These are phyloP conservation scores for Bryoglossum gracile DNA, from an alignment of 495 filamentous ascomycete genomes.

Conservation along the genomic window DNA sequence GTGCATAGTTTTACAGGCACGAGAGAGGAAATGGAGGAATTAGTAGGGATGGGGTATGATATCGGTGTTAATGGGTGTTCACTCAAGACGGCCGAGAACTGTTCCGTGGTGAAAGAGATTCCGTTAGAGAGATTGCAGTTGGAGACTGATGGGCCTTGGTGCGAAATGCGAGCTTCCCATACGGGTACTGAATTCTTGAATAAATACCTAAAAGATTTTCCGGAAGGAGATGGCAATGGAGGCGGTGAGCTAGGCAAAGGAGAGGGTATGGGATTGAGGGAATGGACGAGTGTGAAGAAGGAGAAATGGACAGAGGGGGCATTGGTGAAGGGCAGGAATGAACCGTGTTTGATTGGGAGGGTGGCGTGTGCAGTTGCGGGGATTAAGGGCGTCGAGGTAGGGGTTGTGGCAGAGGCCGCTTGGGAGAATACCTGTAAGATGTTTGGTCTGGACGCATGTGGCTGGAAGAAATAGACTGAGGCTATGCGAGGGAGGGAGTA, in stretches of 20 bases:
- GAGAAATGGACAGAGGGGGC: conserved; percentile 79
- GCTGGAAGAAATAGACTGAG: too few relatives aligned
- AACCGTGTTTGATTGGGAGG: conserved; percentile 72
- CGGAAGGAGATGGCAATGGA: background rate
- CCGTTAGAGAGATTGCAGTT: conserved; percentile 64
- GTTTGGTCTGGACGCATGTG: conserved; percentile 70
- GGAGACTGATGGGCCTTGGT: conserved; percentile 78
- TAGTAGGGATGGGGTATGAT: conserved; percentile 57
- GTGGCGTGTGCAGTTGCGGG: conserved; percentile 82
- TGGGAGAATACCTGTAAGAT: conserved; percentile 79
- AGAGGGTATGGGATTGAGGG: conserved; percentile 21
- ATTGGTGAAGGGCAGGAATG: conserved; percentile 90
- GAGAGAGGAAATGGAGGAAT: conserved; percentile 56
- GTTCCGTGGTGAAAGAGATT: conserved; percentile 59
- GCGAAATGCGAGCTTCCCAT: conserved; percentile 44
- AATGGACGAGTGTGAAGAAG: conserved; percentile 67
- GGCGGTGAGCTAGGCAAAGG: background rate
- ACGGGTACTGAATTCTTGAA: conserved; percentile 52
- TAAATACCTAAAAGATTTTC: conserved; percentile 31
- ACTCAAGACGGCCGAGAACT: conserved; percentile 65
- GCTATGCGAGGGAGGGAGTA: too few relatives aligned
- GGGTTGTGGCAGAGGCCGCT: conserved; percentile 79
- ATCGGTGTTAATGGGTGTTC: conserved; percentile 70
- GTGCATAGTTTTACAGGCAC: conserved; percentile 76
- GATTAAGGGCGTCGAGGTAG: conserved; percentile 69